phyloP scores from a whole-genome alignment of 208 protist genomes.

The Phytomonas sp. region DNA sequence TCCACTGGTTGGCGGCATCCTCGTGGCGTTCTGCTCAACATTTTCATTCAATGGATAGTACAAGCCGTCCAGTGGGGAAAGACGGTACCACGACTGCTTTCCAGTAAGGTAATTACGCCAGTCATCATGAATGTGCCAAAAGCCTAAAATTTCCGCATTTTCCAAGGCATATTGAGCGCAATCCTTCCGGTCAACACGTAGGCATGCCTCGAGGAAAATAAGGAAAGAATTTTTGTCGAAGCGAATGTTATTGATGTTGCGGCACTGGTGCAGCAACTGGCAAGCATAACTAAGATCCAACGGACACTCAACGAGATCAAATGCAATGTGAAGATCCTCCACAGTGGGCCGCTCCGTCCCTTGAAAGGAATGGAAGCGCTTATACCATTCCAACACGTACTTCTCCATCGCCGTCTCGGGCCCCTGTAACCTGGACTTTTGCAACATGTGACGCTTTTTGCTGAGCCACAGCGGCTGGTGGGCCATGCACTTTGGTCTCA shows the following conservation, averaged over 20 bases:
- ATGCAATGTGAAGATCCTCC: constrained; percentile 84
- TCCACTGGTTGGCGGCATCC: not conserved
- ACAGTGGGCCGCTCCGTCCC: constrained; percentile 69
- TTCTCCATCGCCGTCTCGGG: constrained; percentile 82
- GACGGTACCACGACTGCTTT: constrained; percentile 82
- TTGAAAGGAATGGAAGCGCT: constrained; percentile 73
- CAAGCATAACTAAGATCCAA: constrained; percentile 88
- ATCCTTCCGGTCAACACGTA: constrained; percentile 85
- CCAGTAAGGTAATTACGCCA: constrained; percentile 60
- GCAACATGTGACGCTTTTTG: constrained; percentile 81
- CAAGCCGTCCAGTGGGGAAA: constrained; percentile 56
- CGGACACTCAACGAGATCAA: constrained; percentile 84
- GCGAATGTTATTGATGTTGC: constrained; percentile 76
- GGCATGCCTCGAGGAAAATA: constrained; percentile 83
- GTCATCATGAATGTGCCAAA: constrained; percentile 81
- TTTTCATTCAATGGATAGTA: constrained; percentile 85
- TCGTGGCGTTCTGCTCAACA: constrained; percentile 41
- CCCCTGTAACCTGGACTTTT: constrained; percentile 74
- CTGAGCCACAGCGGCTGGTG: constrained; percentile 85
- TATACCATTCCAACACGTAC: constrained; percentile 85
- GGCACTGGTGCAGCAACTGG: constrained; percentile 79
- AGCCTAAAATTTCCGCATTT: constrained; percentile 71
- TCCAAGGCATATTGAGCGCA: constrained; percentile 72
- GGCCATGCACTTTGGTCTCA: constrained; percentile 86
- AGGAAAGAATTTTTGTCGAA: constrained; percentile 70